phyloP scores from a whole-genome alignment of 1,284 basidiomycete genomes.

The Pseudozyma sp. region DNA sequence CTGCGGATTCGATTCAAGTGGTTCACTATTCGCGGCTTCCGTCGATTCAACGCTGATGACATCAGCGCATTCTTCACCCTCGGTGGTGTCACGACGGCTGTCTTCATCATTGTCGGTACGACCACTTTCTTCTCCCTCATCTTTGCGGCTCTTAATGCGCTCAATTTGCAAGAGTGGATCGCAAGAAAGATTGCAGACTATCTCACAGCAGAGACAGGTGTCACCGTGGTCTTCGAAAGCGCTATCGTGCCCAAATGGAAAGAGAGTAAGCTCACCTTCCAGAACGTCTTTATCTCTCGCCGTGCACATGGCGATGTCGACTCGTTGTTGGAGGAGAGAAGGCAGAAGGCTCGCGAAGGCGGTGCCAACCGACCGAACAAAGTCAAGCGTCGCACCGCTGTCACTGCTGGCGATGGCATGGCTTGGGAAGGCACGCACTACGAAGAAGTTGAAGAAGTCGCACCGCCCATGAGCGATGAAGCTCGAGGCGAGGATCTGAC shows the following conservation, averaged over 20 bases:
- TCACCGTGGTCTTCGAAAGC: conserved; percentile 94
- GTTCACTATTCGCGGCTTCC: conserved; percentile 95
- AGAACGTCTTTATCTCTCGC: conserved; percentile 93
- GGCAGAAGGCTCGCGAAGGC: conserved; percentile 20
- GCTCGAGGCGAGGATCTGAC: conserved; percentile 53
- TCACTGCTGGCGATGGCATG: conserved; percentile 62
- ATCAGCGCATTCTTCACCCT: conserved; percentile 95
- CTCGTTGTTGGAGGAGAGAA: conserved; percentile 42
- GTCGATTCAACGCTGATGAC: conserved; percentile 95
- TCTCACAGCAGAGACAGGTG: conserved; percentile 90
- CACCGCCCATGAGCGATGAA: conserved; percentile 58
- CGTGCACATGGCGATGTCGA: conserved; percentile 73
- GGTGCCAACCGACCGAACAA: conserved; percentile 24
- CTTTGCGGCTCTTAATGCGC: conserved; percentile 87
- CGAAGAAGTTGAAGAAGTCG: conserved; percentile 62
- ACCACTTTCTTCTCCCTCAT: conserved; percentile 96
- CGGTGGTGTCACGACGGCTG: conserved; percentile 81
- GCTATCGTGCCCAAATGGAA: conserved; percentile 99
- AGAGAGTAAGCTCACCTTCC: conserved; percentile 92
- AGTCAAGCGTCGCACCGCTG: conserved; percentile 45
- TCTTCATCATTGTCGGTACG: conserved; percentile 93
- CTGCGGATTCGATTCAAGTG: conserved; percentile 94
- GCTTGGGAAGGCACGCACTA: conserved; percentile 64
- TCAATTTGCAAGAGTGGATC: conserved; percentile 92
- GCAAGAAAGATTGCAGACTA: conserved; percentile 92